Percentiles rank a stretch among this genome's conserved stretches.
Evolutionary conservation across 306 rosid species (phyloP).

Genomic region (Biancaea sappan): DNA sequence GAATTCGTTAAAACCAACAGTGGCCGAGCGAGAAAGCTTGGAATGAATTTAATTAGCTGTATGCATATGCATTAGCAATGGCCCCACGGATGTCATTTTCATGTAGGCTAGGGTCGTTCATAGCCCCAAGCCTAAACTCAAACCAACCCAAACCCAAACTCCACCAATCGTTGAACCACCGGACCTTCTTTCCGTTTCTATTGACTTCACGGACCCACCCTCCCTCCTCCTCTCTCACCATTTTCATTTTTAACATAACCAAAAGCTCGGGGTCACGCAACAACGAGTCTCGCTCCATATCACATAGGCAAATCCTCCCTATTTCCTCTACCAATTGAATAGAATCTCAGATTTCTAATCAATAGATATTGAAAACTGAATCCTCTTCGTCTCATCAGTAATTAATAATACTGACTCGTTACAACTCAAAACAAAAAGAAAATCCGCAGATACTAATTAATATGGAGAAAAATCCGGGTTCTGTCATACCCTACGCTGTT

Average conservation of each 20-base stretch:
- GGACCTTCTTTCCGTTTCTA: slow-evolving; percentile 1
- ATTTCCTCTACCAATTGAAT: background rate
- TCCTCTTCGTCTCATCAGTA: slow-evolving; percentile 1
- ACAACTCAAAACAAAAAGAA: background rate
- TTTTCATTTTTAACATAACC: too few relatives aligned
- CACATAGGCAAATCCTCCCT: background rate
- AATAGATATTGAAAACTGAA: background rate
- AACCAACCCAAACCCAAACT: slow-evolving; percentile 25
- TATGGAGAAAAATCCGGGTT: background rate
- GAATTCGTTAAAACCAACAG: too few relatives aligned
- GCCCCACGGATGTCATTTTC: slow-evolving; percentile 23
- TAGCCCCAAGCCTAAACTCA: slow-evolving; percentile 44
- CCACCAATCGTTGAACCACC: slow-evolving; percentile 54
- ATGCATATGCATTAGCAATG: background rate
- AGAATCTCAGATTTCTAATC: slow-evolving; percentile 28
- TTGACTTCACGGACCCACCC: slow-evolving; percentile 31
- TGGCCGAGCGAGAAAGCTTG: too few relatives aligned
- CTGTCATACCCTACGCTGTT: background rate
- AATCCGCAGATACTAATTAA: background rate
- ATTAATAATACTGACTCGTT: too few relatives aligned
- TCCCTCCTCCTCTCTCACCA: background rate
- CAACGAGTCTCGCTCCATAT: too few relatives aligned
- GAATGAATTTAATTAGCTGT: too few relatives aligned
- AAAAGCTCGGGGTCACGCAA: too few relatives aligned
- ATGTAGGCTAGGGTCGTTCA: slow-evolving; percentile 9